Base-by-base conservation (phyloP, 2,329 filamentous ascomycete genomes). In the Daldinia sp. region DNA sequence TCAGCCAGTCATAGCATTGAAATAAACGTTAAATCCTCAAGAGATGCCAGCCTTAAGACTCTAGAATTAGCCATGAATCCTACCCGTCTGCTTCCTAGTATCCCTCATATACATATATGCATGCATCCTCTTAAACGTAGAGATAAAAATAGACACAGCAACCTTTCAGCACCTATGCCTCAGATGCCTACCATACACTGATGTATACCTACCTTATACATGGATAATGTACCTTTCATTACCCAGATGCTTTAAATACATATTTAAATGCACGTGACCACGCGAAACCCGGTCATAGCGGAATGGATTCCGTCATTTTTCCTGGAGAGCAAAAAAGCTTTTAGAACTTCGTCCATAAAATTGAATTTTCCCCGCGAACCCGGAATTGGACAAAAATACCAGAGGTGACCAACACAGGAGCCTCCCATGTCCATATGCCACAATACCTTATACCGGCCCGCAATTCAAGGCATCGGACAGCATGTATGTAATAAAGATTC, bases 381-480 rank as follows among this genome's bases (percentile, higher is more conserved):
- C 33, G 15, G 48, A 58, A 63, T 33, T 18, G 35, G 46, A 18
- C 9, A 26, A 33, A 33, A 50, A 35, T 26, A 60, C 10, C 30
- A 55, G 28, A 53, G 60, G 48, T 33, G 39, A 20, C 53, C 46
- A 26, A 63, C 51, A 44, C 54, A 50, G 33, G 23, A 56, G 37
- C 51, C 30, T 55, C 62, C 39, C 7, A 69, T 71, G 63, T 48
- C 42, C 42, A 56, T 59, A 72, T 67, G 65, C 64, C 61, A 72
- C 44, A 35, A 54, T 72, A 73, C 39, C 84, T 85, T 64, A 70
- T 86, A 48, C 85, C 87, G 35, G 82, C 83, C 67, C 82, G 81
- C 64, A 82, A 82, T 68, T 83, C 84, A 74, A 84, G 85, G 69
- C 87, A 89, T 75, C 83, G 87, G 68, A 77, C 75, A 74, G 87